A percentile compares a stretch with the other conserved stretches of the same genome.
These are phyloP conservation scores for Metschnikowia vanudenii DNA, from an alignment of 805 yeast genomes.

Conservation along the genomic window DNA sequence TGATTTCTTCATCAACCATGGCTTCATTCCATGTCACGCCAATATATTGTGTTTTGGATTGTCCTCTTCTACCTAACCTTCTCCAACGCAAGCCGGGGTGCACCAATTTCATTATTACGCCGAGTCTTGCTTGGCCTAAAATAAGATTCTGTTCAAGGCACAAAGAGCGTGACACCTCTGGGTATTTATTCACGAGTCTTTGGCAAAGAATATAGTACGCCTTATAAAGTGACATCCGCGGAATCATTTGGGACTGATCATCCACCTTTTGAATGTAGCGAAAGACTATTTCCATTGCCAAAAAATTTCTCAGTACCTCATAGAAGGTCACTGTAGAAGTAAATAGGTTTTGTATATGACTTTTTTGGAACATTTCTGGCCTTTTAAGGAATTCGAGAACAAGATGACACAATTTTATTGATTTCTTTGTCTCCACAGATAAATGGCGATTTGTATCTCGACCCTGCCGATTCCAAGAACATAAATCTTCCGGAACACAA, in stretches of 20 bases:
- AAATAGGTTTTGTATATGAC: slow-evolving; percentile 19
- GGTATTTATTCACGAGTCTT: slow-evolving; percentile 35
- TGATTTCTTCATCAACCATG: slow-evolving; percentile 31
- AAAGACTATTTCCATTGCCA: slow-evolving; percentile 37
- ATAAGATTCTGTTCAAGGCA: slow-evolving; percentile 34
- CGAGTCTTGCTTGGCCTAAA: slow-evolving; percentile 41
- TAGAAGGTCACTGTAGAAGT: slow-evolving; percentile 37
- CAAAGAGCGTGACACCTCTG: slow-evolving; percentile 31
- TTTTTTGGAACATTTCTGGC: background rate
- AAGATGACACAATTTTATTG: background rate
- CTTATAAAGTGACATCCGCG: slow-evolving; percentile 39
- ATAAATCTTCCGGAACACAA: background rate
- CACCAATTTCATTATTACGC: slow-evolving; percentile 40
- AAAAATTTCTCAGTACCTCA: slow-evolving; percentile 40
- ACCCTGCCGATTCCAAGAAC: too few relatives aligned
- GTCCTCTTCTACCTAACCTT: too few relatives aligned
- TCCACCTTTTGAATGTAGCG: slow-evolving; percentile 15
- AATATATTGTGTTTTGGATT: slow-evolving; percentile 41
- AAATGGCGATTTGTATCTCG: background rate
- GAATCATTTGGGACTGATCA: slow-evolving; percentile 13
- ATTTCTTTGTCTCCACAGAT: background rate
- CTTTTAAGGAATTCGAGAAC: background rate
- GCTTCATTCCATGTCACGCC: slow-evolving; percentile 42
- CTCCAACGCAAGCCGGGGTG: slow-evolving; percentile 44
- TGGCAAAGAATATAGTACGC: slow-evolving; percentile 44